A percentile compares a stretch with the other conserved stretches of the same genome.
phyloP scores from a whole-genome alignment of 345 rosid genomes.

The Raphanus raphanistrum region DNA sequence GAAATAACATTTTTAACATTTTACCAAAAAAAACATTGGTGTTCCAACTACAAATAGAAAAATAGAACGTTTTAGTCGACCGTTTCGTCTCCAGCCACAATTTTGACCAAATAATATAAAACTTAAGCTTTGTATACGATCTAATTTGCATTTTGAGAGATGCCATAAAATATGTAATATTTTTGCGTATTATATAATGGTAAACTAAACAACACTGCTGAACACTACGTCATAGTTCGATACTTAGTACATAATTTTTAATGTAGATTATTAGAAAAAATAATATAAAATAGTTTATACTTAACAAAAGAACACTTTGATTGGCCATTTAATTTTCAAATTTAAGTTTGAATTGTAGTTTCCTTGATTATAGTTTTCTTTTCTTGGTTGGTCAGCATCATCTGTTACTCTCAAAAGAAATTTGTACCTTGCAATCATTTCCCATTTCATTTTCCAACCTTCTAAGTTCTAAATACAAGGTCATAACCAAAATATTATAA shows the following conservation, averaged over 20 bases:
- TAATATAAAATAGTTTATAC: background rate
- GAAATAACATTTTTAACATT: no score
- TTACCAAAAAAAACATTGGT: no score
- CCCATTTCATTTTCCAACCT: background rate
- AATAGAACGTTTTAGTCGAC: conserved; percentile 3
- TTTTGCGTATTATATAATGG: background rate
- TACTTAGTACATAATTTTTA: background rate
- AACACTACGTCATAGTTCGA: background rate
- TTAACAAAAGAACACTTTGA: background rate
- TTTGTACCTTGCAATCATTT: background rate
- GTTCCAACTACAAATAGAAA: no score
- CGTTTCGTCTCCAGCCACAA: background rate
- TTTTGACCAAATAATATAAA: conserved; percentile 2
- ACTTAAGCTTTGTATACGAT: background rate
- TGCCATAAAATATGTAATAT: background rate
- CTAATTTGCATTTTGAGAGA: background rate
- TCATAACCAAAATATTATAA: background rate
- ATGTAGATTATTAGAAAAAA: background rate
- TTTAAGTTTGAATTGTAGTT: conserved; percentile 1
- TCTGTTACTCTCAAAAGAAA: conserved; percentile 3
- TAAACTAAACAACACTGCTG: background rate
- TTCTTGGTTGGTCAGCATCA: conserved; percentile 15
- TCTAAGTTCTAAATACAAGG: background rate
- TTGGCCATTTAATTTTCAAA: background rate
- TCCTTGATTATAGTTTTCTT: background rate